These are phyloP conservation scores for Pythium plurisporium DNA, from an alignment of 352 stramenopile genomes.

Conservation along the genomic window DNA sequence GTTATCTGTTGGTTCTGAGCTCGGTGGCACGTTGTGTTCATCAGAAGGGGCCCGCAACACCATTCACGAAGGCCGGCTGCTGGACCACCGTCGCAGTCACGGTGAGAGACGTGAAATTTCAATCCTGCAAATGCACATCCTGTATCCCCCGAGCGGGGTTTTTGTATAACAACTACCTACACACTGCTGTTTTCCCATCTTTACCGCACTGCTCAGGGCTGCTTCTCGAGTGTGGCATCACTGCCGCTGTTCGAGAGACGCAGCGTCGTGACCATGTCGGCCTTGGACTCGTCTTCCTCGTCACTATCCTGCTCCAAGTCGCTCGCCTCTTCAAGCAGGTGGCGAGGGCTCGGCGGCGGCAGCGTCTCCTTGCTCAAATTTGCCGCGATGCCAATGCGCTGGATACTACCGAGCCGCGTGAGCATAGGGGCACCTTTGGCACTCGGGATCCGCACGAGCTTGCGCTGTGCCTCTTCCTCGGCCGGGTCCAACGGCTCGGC, in stretches of 20 bases:
- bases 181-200: not conserved
- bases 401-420: slow-evolving; percentile 62
- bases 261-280: not conserved
- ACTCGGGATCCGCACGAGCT: slow-evolving; percentile 29
- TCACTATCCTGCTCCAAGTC: slow-evolving; percentile 26
- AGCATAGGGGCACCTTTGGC: slow-evolving; percentile 40
- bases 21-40: no score
- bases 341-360: not conserved
- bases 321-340: slow-evolving; percentile 14
- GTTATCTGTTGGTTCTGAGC: no score
- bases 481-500: slow-evolving; percentile 16
- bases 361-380: slow-evolving; percentile 7
- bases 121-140: no score
- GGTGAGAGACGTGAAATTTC: no score
- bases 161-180: no score
- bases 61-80: no score
- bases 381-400: slow-evolving; percentile 38
- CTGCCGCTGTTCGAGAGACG: not conserved
- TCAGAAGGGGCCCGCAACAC: no score
- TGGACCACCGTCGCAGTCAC: no score
- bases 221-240: slow-evolving; percentile 3
- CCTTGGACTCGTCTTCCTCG: slow-evolving; percentile 16
- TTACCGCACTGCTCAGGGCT: not conserved
- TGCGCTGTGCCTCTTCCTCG: slow-evolving; percentile 12
- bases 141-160: no score